Conservation (phyloP, 2,329 filamentous ascomycete species). For the Fusarium multiceps region DNA sequence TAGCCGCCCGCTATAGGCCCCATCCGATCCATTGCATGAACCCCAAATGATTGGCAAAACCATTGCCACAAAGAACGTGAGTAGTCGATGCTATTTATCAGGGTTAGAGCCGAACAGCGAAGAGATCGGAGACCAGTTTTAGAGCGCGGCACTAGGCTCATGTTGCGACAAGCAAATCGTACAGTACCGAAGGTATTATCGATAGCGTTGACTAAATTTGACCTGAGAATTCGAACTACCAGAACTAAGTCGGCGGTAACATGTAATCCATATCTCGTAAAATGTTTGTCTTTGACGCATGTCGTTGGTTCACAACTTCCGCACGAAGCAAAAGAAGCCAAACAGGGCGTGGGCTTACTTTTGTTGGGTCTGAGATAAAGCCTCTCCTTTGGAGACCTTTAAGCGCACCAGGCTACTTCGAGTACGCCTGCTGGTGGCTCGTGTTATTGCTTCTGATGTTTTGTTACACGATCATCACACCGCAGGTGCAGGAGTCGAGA, state of each 20-base stretch:
- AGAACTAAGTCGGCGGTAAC: background rate
- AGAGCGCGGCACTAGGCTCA: background rate
- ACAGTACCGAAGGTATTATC: background rate
- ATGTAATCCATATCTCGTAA: background rate
- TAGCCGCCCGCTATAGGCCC: background rate
- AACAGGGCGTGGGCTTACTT: background rate
- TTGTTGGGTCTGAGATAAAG: background rate
- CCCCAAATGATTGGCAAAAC: background rate
- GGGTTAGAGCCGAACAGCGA: background rate
- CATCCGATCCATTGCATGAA: slow-evolving; percentile 15
- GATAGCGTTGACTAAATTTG: background rate
- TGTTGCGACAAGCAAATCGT: background rate
- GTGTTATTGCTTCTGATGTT: slow-evolving; percentile 8
- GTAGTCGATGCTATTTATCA: background rate
- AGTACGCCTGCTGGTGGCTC: background rate
- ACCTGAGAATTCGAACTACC: background rate
- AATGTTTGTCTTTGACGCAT: background rate
- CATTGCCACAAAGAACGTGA: background rate
- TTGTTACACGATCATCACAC: slow-evolving; percentile 4
- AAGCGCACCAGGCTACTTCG: background rate
- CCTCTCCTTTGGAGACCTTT: background rate
- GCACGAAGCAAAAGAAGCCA: background rate
- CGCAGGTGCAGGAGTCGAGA: slow-evolving; percentile 6
- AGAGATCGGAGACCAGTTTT: slow-evolving; percentile 1
- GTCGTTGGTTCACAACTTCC: background rate